Evolutionary conservation across 495 filamentous ascomycete species (phyloP).

Genomic region (Elaphomyces granulatus): DNA sequence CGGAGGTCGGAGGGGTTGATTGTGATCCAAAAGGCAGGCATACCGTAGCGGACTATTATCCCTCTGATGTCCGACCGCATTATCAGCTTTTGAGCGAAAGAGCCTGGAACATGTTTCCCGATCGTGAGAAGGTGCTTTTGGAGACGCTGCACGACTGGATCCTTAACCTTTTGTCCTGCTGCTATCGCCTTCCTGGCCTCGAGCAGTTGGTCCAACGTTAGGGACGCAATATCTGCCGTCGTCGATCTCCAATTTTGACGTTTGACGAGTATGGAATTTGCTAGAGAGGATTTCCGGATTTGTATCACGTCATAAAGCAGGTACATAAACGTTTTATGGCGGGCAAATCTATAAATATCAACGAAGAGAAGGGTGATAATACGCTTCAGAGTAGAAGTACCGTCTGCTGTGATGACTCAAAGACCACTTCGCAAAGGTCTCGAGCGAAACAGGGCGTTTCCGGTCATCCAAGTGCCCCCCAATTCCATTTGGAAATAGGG

Average conservation of each 20-base stretch:
- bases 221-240: background rate
- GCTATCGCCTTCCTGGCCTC: constrained; percentile 1
- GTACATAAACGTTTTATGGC: constrained; percentile 8
- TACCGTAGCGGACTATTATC: constrained; percentile 3
- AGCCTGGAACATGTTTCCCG: constrained; percentile 1
- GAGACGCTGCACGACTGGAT: constrained; percentile 1
- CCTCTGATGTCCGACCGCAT: constrained; percentile 4
- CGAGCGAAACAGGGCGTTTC: constrained; percentile 3
- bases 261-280: constrained; percentile 3
- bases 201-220: constrained; percentile 3
- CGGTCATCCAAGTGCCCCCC: constrained; percentile 12
- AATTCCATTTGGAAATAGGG: constrained; percentile 10
- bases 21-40: constrained; percentile 8
- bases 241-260: constrained; percentile 3
- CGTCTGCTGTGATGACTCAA: constrained; percentile 9
- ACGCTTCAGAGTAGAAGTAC: constrained; percentile 1
- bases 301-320: constrained; percentile 6
- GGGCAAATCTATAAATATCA: constrained; percentile 7
- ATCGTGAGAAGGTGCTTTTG: constrained; percentile 1
- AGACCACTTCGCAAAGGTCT: constrained; percentile 4
- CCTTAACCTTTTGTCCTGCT: background rate
- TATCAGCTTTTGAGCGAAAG: constrained; percentile 1
- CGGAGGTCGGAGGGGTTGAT: constrained; percentile 7
- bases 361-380: no score
- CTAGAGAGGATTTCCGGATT: constrained; percentile 5